Conservation (phyloP, 2,329 filamentous ascomycete species). For the Phaeophleospora eucalypticola region DNA sequence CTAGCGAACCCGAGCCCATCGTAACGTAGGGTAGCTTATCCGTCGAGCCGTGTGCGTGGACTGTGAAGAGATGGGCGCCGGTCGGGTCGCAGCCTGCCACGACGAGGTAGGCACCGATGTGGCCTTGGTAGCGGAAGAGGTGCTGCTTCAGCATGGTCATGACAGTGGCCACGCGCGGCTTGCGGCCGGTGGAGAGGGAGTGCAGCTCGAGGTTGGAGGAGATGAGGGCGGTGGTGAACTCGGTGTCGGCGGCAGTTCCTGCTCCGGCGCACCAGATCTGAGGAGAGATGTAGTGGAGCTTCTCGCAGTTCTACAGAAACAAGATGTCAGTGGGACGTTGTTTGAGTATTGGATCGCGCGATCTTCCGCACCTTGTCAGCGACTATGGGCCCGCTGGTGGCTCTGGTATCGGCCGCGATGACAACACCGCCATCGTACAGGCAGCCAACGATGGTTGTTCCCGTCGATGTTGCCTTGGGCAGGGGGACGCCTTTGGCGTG, state of each 20-base stretch:
- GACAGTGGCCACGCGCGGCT: slow-evolving; percentile 94
- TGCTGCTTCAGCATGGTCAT: slow-evolving; percentile 99
- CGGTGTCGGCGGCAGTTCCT: slow-evolving; percentile 94
- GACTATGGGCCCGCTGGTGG: slow-evolving; percentile 94
- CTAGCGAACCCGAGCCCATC: slow-evolving; percentile 94
- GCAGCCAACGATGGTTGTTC: slow-evolving; percentile 97
- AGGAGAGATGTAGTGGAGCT: slow-evolving; percentile 96
- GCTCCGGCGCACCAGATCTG: slow-evolving; percentile 99
- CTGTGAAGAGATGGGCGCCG: slow-evolving; percentile 91
- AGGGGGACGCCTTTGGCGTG: slow-evolving; percentile 91
- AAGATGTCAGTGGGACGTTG: slow-evolving; percentile 7
- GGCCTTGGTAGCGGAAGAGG: slow-evolving; percentile 94
- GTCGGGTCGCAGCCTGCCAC: slow-evolving; percentile 96
- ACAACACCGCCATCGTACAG: slow-evolving; percentile 96
- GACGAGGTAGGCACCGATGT: slow-evolving; percentile 97
- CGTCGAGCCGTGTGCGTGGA: slow-evolving; percentile 95
- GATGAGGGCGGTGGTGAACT: slow-evolving; percentile 98
- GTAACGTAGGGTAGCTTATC: slow-evolving; percentile 99
- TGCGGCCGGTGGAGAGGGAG: slow-evolving; percentile 90
- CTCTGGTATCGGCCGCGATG: slow-evolving; percentile 96
- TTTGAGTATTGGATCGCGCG: not conserved
- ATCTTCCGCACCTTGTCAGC: slow-evolving; percentile 75
- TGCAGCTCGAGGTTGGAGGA: slow-evolving; percentile 98
- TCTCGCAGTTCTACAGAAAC: slow-evolving; percentile 80
- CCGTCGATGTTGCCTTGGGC: slow-evolving; percentile 96